Evolutionary conservation across 305 asterid species (phyloP), one percentile per base, ranked within the genome.

Genomic region (Solanum hybrid): DNA sequence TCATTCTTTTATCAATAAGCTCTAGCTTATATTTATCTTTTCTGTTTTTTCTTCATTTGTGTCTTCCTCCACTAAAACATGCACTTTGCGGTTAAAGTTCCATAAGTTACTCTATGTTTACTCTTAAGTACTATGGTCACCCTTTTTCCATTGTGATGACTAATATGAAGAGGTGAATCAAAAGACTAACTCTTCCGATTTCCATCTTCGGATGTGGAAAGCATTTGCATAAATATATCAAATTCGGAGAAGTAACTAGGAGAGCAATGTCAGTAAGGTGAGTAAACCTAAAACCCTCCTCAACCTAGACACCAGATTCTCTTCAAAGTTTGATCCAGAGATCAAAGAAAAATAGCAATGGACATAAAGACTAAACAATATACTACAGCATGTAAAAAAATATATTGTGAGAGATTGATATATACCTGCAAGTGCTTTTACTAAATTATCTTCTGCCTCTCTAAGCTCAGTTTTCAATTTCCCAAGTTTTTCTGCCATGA

Each of bases 341-440:
- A 45, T 77, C 27, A 32, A 32, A 61, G n/a, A 9, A 9, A 78
- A 79, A 34, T 10, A 20, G 61, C 31, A 79, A 36, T 5, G 29
- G 32, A 37, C 31, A n/a, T 79, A n/a, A 81, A 81, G n/a, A 14
- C 5, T 38, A 38, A 26, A 26, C 36, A 81, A 6, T 79, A 26
- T 81, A 38, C n/a, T 81, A 81, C 68, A 1, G 12, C 39, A 36
- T 10, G 51, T 5, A 79, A 72, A 36, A n/a, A n/a, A 1, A 79
- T 4, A 79, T 13, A n/a, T 5, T 5, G 68, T 37, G 20, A 31
- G 26, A 38, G 32, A 39, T 14, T 70, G 77, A 82, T 45, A 70
- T 93, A 96, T 93, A 97, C 98, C 98, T 90, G 97, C 93, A 90
- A 95, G 95, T 89, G 98, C 93, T 91, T 95, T 95, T 86, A 95